Percentiles rank a stretch among this genome's conserved stretches.
Evolutionary conservation across 2,329 filamentous ascomycete species (phyloP).

Genomic region (Pseudogymnoascus sp.): DNA sequence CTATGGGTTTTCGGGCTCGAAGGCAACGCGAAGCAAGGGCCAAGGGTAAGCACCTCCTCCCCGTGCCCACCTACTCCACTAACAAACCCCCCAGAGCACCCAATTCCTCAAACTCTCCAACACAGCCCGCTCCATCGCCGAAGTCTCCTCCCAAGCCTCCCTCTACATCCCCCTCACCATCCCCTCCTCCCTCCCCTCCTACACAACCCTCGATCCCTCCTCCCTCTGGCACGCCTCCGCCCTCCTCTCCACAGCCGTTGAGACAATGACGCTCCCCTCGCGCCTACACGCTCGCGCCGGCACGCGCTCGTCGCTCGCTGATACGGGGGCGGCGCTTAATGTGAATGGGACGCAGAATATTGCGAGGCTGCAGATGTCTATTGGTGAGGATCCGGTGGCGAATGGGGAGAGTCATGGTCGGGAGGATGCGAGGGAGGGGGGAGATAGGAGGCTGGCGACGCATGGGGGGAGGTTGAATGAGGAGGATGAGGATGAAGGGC

Average conservation of each 20-base stretch:
- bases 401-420: conserved; percentile 13
- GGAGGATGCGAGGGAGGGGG: neutral
- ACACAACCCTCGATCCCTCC: conserved; percentile 49
- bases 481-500: conserved; percentile 22
- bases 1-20: conserved; percentile 85
- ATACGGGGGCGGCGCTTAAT: conserved; percentile 60
- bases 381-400: conserved; percentile 16
- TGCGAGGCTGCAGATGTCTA: conserved; percentile 62
- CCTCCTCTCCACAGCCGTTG: conserved; percentile 66
- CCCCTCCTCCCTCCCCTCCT: conserved; percentile 49
- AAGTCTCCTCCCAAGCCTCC: conserved; percentile 63
- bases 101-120: conserved; percentile 62
- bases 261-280: conserved; percentile 70
- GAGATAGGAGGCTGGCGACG: conserved; percentile 27
- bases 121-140: conserved; percentile 61
- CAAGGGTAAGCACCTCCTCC: conserved; percentile 39
- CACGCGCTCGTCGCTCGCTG: conserved; percentile 44
- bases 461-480: conserved; percentile 28
- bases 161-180: conserved; percentile 69
- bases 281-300: conserved; percentile 48
- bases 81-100: conserved; percentile 41
- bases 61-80: neutral
- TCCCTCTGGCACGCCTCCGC: conserved; percentile 78
- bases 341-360: conserved; percentile 72
- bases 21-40: conserved; percentile 44